Percentiles rank a stretch among this genome's conserved stretches.
These are phyloP conservation scores for Aspergillus awamori DNA, from an alignment of 2,329 filamentous ascomycete genomes.

Conservation along the genomic window DNA sequence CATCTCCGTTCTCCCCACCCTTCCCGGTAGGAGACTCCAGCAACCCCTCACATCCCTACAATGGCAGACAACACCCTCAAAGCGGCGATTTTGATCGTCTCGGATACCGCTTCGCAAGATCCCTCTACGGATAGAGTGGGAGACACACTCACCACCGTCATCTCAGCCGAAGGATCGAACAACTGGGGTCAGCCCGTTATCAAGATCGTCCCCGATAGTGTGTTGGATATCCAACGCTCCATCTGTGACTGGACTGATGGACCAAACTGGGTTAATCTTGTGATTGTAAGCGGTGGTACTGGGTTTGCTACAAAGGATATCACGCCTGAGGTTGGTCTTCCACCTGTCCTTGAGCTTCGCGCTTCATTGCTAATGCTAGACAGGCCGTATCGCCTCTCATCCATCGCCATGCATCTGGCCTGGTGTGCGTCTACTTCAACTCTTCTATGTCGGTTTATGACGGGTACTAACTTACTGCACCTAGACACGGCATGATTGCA, in stretches of 20 bases:
- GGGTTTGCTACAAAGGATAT: slow-evolving; percentile 84
- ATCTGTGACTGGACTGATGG: slow-evolving; percentile 74
- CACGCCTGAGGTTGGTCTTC: slow-evolving; percentile 75
- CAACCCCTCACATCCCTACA: slow-evolving; percentile 8
- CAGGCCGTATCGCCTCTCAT: slow-evolving; percentile 78
- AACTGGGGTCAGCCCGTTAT: slow-evolving; percentile 72
- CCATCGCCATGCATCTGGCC: slow-evolving; percentile 81
- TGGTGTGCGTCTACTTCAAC: slow-evolving; percentile 62
- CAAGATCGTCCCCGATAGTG: slow-evolving; percentile 78
- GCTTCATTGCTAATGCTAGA: slow-evolving; percentile 23
- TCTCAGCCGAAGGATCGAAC: slow-evolving; percentile 66
- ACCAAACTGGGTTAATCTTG: slow-evolving; percentile 66
- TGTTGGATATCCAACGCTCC: slow-evolving; percentile 71
- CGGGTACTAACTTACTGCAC: slow-evolving; percentile 23
- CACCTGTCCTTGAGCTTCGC: not conserved
- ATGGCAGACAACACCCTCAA: slow-evolving; percentile 54
- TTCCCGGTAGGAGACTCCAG: not conserved
- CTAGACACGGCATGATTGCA: slow-evolving; percentile 85
- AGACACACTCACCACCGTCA: slow-evolving; percentile 66
- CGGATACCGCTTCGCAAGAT: slow-evolving; percentile 83
- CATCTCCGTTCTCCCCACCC: not conserved
- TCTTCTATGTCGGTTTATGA: not conserved
- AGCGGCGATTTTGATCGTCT: slow-evolving; percentile 81
- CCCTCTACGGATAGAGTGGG: slow-evolving; percentile 76
- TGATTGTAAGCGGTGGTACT: slow-evolving; percentile 89